A percentile compares a stretch with the other conserved stretches of the same genome.
Conservation (phyloP, 805 yeast species). For the Starmerella scarabaei region DNA sequence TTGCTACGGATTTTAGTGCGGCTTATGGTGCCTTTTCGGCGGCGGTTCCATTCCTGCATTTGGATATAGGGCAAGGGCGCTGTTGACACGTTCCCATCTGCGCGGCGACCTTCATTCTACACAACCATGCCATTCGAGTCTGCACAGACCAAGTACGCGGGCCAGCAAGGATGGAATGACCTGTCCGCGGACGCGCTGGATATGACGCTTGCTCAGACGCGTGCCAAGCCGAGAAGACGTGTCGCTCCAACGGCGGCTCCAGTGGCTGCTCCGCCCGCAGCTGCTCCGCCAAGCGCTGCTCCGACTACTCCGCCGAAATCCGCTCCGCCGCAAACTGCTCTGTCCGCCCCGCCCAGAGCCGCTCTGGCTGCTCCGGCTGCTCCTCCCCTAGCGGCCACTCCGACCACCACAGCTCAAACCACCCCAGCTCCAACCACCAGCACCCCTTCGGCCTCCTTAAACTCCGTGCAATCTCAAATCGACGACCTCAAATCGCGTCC, state of each 20-base stretch:
- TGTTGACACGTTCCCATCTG: no score
- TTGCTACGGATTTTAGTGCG: background rate
- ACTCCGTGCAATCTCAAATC: background rate
- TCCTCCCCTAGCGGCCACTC: background rate
- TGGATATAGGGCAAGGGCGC: no score
- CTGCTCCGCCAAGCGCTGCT: slow-evolving; percentile 1
- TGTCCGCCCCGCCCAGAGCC: background rate
- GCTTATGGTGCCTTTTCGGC: no score
- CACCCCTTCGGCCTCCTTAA: background rate
- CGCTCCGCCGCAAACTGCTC: background rate
- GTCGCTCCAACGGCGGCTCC: slow-evolving; percentile 10
- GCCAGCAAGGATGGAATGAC: slow-evolving; percentile 24
- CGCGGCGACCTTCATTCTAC: no score
- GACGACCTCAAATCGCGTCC: background rate
- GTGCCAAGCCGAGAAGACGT: slow-evolving; percentile 10
- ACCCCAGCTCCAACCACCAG: background rate
- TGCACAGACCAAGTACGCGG: slow-evolving; percentile 21
- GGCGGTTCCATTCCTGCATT: no score
- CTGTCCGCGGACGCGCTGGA: slow-evolving; percentile 15
- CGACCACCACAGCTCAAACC: background rate
- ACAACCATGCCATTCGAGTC: slow-evolving; percentile 14
- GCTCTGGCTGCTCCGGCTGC: background rate
- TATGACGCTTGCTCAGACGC: slow-evolving; percentile 1
- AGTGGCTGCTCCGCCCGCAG: background rate
- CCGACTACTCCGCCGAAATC: background rate